phyloP scores from a whole-genome alignment of 345 rosid genomes.

The Lenwebbia sp. region DNA sequence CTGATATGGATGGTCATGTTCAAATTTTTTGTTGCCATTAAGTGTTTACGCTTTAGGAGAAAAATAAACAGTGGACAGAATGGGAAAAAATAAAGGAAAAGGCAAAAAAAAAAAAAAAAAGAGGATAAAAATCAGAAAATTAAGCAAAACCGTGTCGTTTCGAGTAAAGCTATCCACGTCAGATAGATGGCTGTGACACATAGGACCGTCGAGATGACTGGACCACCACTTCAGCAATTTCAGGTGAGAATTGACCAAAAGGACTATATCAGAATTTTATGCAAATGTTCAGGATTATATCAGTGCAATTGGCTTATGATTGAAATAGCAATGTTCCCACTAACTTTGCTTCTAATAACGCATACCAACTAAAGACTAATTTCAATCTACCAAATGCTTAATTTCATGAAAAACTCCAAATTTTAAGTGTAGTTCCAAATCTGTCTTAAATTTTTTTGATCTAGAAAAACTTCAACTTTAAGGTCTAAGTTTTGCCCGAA shows the following conservation, averaged over 20 bases:
- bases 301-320: not conserved
- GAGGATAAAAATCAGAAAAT: not conserved
- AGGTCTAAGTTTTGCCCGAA: too few relatives aligned
- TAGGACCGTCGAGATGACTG: too few relatives aligned
- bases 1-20: not conserved
- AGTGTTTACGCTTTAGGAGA: not conserved
- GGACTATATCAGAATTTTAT: not conserved
- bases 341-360: not conserved
- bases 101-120: fast-evolving
- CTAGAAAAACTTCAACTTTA: too few relatives aligned
- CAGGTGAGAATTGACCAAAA: fast-evolving
- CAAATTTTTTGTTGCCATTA: not conserved
- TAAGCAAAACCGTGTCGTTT: not conserved
- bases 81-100: not conserved
- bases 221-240: not conserved
- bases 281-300: fast-evolving
- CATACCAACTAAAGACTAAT: not conserved
- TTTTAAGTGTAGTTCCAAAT: too few relatives aligned
- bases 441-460: too few relatives aligned
- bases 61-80: not conserved
- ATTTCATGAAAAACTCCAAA: too few relatives aligned
- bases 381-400: not conserved
- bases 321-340: not conserved
- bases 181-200: not conserved
- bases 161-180: not conserved